Conservation (phyloP, 208 protist genomes). For the Angomonas desouzai region DNA sequence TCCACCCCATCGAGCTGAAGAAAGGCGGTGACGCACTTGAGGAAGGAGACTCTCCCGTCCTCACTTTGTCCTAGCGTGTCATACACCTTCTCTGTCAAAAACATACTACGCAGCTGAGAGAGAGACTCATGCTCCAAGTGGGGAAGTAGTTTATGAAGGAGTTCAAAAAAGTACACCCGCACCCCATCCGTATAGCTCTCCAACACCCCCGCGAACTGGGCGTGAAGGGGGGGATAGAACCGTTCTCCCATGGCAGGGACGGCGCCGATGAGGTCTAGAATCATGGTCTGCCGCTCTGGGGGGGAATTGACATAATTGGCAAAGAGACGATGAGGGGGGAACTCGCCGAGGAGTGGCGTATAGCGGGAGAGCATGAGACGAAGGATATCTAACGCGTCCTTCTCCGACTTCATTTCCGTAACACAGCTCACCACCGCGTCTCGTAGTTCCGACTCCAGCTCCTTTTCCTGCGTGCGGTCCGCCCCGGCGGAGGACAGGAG, state of each 20-base stretch:
- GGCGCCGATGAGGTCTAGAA: slow-evolving; percentile 9
- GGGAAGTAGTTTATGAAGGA: slow-evolving; percentile 12
- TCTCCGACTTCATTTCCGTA: slow-evolving; percentile 4
- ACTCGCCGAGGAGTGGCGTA: not conserved
- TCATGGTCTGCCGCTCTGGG: slow-evolving; percentile 17
- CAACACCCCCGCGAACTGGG: slow-evolving; percentile 24
- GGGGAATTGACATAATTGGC: slow-evolving; percentile 15
- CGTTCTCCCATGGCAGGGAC: slow-evolving; percentile 4
- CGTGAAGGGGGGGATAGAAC: slow-evolving; percentile 13
- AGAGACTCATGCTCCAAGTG: not conserved
- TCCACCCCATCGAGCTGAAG: not conserved
- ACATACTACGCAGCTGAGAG: not conserved
- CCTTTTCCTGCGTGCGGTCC: not conserved
- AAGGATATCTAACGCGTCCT: not conserved
- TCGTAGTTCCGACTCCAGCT: not conserved
- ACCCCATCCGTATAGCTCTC: slow-evolving; percentile 13
- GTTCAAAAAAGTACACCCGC: slow-evolving; percentile 21
- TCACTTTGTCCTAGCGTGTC: slow-evolving; percentile 8
- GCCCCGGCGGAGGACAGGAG: slow-evolving; percentile 4
- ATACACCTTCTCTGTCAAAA: slow-evolving; percentile 18
- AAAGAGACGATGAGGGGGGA: slow-evolving; percentile 17
- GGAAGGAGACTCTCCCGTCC: slow-evolving; percentile 20
- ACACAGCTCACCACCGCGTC: not conserved
- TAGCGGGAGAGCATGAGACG: not conserved
- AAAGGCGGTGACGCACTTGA: slow-evolving; percentile 12